Evolutionary conservation across 306 rosid species (phyloP).

Genomic region (Citrullus mucosospermus): DNA sequence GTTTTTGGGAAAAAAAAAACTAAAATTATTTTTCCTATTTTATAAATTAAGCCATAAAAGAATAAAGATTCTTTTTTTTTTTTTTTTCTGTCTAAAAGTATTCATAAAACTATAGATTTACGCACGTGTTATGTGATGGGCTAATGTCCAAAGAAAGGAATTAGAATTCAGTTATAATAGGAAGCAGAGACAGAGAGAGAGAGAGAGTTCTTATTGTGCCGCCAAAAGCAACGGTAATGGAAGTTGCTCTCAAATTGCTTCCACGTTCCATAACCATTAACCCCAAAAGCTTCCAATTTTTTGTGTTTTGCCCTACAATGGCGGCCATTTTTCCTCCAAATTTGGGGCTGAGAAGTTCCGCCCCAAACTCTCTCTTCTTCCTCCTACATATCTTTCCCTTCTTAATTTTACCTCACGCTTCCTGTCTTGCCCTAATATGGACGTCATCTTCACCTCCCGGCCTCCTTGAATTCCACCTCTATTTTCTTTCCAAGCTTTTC

Average conservation of each 20-base stretch:
- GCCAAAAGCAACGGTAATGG: slow-evolving; percentile 2
- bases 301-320: slow-evolving; percentile 13
- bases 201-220: neutral
- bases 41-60: too few species aligned
- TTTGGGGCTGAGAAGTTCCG: slow-evolving; percentile 25
- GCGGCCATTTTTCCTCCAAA: slow-evolving; percentile 29
- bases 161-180: neutral
- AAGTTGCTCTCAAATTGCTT: neutral
- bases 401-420: slow-evolving; percentile 14
- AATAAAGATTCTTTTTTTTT: too few species aligned
- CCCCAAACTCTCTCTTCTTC: slow-evolving; percentile 27
- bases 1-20: too few species aligned
- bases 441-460: slow-evolving; percentile 18
- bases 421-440: slow-evolving; percentile 21
- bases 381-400: slow-evolving; percentile 16
- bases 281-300: neutral
- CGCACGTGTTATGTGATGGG: too few species aligned
- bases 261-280: neutral
- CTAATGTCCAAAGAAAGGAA: neutral
- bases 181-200: neutral
- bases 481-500: slow-evolving; percentile 13
- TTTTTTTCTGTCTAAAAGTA: too few species aligned
- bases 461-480: slow-evolving; percentile 6
- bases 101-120: too few species aligned
- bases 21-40: too few species aligned